phyloP scores from a whole-genome alignment of 2,329 filamentous ascomycete genomes.

The Zasmidium cellare region DNA sequence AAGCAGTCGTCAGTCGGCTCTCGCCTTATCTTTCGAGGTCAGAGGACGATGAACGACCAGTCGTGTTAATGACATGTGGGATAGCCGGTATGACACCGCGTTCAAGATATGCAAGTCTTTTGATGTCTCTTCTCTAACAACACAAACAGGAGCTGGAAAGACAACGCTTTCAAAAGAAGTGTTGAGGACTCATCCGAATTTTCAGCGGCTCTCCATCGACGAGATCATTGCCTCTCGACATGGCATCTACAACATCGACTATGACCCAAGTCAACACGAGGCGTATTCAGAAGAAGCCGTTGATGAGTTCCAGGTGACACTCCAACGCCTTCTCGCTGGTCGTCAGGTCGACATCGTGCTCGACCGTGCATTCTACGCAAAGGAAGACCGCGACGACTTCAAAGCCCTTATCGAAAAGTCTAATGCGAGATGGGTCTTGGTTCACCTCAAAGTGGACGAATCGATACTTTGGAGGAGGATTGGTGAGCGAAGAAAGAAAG shows the following conservation, averaged over 20 bases:
- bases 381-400: conserved; percentile 11
- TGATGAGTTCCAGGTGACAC: neutral
- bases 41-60: neutral
- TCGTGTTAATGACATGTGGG: conserved; percentile 13
- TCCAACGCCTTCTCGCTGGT: neutral
- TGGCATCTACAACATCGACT: conserved; percentile 10
- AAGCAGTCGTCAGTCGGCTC: neutral
- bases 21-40: neutral
- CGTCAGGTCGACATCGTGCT: conserved; percentile 1
- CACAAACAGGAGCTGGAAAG: conserved; percentile 10
- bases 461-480: conserved; percentile 10
- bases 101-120: neutral
- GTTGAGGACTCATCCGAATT: neutral
- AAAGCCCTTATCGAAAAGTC: conserved; percentile 6
- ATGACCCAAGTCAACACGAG: neutral
- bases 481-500: neutral
- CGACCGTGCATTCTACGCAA: conserved; percentile 12
- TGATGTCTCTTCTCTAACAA: neutral
- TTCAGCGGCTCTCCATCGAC: conserved; percentile 8
- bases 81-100: conserved; percentile 7
- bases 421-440: conserved; percentile 5
- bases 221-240: conserved; percentile 9
- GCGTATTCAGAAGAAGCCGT: conserved; percentile 10
- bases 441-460: conserved; percentile 4
- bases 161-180: conserved; percentile 9